phyloP scores from a whole-genome alignment of 257 asterid genomes.

The Fraxinus anomala region DNA sequence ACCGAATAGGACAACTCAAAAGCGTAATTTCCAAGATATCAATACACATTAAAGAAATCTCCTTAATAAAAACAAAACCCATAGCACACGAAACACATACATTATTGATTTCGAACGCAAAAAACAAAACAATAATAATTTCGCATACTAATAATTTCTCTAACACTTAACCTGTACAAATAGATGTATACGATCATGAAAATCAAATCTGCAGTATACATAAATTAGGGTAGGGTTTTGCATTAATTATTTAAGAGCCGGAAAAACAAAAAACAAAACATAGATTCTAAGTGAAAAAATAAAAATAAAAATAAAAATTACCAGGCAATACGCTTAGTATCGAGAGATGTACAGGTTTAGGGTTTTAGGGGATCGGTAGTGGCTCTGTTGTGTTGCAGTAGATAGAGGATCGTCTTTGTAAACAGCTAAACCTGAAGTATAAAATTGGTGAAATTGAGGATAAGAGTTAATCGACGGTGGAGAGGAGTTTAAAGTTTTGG shows the following conservation, averaged over 20 bases:
- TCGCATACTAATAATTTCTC: constrained; percentile 14
- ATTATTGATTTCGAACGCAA: constrained; percentile 8
- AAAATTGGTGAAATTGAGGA: constrained; percentile 46
- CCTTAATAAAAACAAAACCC: constrained; percentile 8
- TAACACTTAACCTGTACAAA: background rate
- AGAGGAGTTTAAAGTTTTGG: constrained; percentile 21
- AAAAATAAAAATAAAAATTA: constrained; percentile 37
- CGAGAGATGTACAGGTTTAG: constrained; percentile 1
- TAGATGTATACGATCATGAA: background rate
- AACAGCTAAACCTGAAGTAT: constrained; percentile 15
- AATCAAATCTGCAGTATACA: constrained; percentile 24
- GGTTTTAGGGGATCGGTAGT: constrained; percentile 13
- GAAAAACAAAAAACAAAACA: background rate
- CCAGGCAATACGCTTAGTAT: constrained; percentile 31
- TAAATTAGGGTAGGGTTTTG: constrained; percentile 48
- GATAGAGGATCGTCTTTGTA: constrained; percentile 28
- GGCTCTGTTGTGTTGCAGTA: constrained; percentile 21
- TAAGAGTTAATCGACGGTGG: constrained; percentile 42
- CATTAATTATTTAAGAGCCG: constrained; percentile 21
- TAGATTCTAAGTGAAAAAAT: background rate
- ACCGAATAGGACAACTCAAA: background rate
- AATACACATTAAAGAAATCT: background rate
- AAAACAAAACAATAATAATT: background rate
- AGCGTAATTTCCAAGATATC: background rate
- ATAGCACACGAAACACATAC: constrained; percentile 2